A percentile compares a stretch with the other conserved stretches of the same genome.
Conservation (phyloP, 441 rosid species). For the Croton laevigatus region DNA sequence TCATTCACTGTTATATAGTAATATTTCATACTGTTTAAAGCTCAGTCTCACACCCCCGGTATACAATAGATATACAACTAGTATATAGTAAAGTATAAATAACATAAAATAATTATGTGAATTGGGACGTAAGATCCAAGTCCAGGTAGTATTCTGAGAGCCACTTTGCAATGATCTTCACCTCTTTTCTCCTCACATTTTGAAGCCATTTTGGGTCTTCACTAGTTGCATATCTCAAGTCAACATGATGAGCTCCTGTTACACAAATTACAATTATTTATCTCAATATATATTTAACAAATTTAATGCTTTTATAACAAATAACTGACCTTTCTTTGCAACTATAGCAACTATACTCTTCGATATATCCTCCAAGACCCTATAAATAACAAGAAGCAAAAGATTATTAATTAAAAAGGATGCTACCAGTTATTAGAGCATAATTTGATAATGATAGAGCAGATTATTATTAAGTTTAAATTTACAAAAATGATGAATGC, state of each 20-base stretch:
- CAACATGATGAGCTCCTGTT: constrained; percentile 63
- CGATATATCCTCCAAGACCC: constrained; percentile 50
- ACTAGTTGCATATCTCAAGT: constrained; percentile 45
- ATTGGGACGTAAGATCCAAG: constrained; percentile 14
- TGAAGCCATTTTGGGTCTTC: constrained; percentile 60
- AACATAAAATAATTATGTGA: too few species aligned
- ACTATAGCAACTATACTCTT: constrained; percentile 45
- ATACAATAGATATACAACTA: too few species aligned
- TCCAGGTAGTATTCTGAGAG: constrained; percentile 41
- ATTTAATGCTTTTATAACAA: not conserved
- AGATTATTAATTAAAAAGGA: not conserved
- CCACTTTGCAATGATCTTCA: constrained; percentile 41
- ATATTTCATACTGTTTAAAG: too few species aligned
- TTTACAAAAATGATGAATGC: too few species aligned
- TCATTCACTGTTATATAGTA: too few species aligned
- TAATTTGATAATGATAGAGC: not conserved
- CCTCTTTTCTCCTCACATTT: constrained; percentile 42
- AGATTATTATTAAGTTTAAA: too few species aligned
- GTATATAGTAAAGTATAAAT: too few species aligned
- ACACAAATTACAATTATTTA: not conserved
- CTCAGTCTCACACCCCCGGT: too few species aligned
- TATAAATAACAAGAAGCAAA: constrained; percentile 15
- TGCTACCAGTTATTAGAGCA: too few species aligned
- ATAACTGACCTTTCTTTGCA: constrained; percentile 42
- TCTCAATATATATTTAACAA: not conserved